Evolutionary conservation across 2,329 filamentous ascomycete genomes (phyloP).

Genomic region (Rhinocladiella similis): DNA sequence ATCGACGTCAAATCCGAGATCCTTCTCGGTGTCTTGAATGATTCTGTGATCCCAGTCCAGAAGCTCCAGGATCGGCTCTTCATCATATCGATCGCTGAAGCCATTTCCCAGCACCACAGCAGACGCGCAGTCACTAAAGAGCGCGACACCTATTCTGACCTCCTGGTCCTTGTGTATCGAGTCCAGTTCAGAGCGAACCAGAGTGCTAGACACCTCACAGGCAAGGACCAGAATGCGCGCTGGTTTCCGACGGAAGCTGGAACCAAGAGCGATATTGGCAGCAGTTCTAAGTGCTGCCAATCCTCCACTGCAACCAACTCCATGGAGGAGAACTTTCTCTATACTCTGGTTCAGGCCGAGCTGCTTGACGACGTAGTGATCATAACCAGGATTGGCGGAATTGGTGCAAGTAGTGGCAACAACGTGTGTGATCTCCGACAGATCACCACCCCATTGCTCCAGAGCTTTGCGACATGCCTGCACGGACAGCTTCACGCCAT

Average conservation of each 20-base stretch:
- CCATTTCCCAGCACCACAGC: constrained; percentile 65
- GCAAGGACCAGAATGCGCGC: constrained; percentile 67
- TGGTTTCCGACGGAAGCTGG: constrained; percentile 57
- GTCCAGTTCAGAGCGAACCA: constrained; percentile 66
- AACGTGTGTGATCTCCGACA: constrained; percentile 59
- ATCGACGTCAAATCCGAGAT: constrained; percentile 67
- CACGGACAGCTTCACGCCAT: constrained; percentile 35
- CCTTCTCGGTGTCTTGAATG: constrained; percentile 61
- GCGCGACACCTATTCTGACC: constrained; percentile 63
- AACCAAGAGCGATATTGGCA: constrained; percentile 65
- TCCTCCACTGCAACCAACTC: constrained; percentile 66
- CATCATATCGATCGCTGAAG: constrained; percentile 38
- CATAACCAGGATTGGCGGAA: constrained; percentile 68
- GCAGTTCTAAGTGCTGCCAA: constrained; percentile 63
- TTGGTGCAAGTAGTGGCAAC: constrained; percentile 70
- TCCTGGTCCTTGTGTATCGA: constrained; percentile 60
- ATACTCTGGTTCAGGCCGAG: constrained; percentile 59
- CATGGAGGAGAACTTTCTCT: constrained; percentile 66
- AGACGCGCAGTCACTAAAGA: constrained; percentile 73
- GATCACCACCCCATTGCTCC: constrained; percentile 32
- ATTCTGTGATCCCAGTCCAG: constrained; percentile 66
- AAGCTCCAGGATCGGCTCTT: constrained; percentile 55
- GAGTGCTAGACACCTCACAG: constrained; percentile 42
- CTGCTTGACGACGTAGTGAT: constrained; percentile 62
- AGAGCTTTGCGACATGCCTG: constrained; percentile 34